These are phyloP conservation scores for Lepidium didymum DNA, from an alignment of 345 rosid species.

Conservation along the genomic window DNA sequence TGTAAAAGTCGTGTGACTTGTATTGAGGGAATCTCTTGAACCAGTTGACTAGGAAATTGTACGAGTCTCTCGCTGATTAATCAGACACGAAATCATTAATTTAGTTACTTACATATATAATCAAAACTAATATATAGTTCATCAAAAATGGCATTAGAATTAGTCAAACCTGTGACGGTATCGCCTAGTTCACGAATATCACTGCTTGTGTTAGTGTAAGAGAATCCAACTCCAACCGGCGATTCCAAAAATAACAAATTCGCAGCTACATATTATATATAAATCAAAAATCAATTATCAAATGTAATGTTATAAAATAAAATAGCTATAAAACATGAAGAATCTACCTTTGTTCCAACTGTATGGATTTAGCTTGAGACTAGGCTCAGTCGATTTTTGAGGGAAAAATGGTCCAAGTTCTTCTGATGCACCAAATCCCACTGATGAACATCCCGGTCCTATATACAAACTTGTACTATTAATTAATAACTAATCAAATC, in stretches of 20 bases:
- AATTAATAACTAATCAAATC: too few species aligned
- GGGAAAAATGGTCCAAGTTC: slow-evolving; percentile 83
- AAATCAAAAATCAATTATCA: not conserved
- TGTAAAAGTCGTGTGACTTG: slow-evolving; percentile 52
- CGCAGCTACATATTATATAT: slow-evolving; percentile 37
- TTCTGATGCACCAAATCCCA: slow-evolving; percentile 71
- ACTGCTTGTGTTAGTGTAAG: slow-evolving; percentile 42
- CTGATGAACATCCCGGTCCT: slow-evolving; percentile 86
- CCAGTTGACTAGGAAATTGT: slow-evolving; percentile 57
- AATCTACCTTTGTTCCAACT: slow-evolving; percentile 82
- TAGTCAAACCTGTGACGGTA: slow-evolving; percentile 34
- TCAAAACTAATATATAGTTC: not conserved
- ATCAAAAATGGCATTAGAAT: too few species aligned
- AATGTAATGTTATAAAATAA: not conserved
- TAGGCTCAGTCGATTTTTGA: slow-evolving; percentile 33
- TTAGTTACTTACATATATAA: not conserved
- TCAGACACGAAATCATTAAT: not conserved
- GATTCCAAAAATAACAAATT: slow-evolving; percentile 61
- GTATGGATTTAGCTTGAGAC: slow-evolving; percentile 49
- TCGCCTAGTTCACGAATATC: slow-evolving; percentile 55
- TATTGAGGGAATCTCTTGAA: slow-evolving; percentile 59
- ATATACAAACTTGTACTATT: too few species aligned
- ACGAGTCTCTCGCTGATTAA: slow-evolving; percentile 46
- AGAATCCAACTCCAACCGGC: slow-evolving; percentile 65
- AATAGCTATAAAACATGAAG: not conserved